Evolutionary conservation across 345 rosid species (phyloP).

Genomic region (Anacardium occidentale): DNA sequence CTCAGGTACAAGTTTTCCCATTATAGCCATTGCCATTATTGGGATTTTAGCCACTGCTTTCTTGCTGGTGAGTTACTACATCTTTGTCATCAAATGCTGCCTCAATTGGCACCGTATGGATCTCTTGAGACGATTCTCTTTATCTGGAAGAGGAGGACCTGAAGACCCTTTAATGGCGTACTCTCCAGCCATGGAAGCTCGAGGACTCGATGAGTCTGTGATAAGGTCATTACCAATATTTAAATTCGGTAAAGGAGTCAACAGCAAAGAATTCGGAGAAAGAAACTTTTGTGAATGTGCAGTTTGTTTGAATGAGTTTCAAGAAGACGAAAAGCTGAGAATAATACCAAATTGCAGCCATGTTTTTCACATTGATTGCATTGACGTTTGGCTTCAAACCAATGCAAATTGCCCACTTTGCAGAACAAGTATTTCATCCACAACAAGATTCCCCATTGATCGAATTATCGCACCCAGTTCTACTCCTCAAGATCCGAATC

Average conservation of each 20-base stretch:
- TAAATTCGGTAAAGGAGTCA: constrained; percentile 53
- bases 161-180: constrained; percentile 51
- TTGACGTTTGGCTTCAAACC: constrained; percentile 90
- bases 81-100: constrained; percentile 87
- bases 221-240: constrained; percentile 81
- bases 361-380: constrained; percentile 88
- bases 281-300: constrained; percentile 59
- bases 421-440: constrained; percentile 64
- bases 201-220: constrained; percentile 77
- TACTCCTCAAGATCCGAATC: constrained; percentile 44
- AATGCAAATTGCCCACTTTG: constrained; percentile 90
- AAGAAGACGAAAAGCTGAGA: constrained; percentile 72
- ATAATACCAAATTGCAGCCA: constrained; percentile 74
- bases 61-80: constrained; percentile 78
- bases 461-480: constrained; percentile 45
- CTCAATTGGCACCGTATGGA: constrained; percentile 80
- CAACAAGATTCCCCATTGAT: constrained; percentile 29
- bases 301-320: constrained; percentile 81
- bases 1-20: constrained; percentile 61
- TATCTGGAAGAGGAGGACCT: constrained; percentile 44
- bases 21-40: constrained; percentile 68
- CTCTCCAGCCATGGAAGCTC: constrained; percentile 43
- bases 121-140: constrained; percentile 52
- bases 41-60: constrained; percentile 85
- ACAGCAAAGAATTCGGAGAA: constrained; percentile 35